Base-by-base conservation (phyloP, 1,139 yeast species). In the Blastobotrys arbuscula region DNA sequence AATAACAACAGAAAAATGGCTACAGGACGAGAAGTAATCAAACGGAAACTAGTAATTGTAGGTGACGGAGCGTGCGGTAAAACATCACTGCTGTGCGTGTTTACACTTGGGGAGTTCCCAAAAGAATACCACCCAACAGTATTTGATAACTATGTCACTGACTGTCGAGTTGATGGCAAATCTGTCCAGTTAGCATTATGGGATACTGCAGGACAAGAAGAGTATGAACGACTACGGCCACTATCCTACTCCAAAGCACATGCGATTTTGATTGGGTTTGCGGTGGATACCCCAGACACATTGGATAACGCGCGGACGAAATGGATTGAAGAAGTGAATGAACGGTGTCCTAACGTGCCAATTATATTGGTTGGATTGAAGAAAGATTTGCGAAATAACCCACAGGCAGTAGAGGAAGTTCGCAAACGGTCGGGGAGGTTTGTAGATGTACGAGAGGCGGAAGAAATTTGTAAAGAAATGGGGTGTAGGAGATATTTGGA, bases 121-220 rank as follows among this genome's bases (percentile, higher is more conserved):
- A 68, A 66, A 55, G 72, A 35, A 23, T 31, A 44, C 18, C 94
- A 86, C 56, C 97, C 97, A 2, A 90, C 97, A 0, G 97, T 90
- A 8, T 90, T 90, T 67, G 97, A 90, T 60, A 90, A 89, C 66
- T 89, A 90, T 65, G 96, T 88, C 23, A 87, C 96, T 2, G 95
- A 87, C 61, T 87, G 96, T 64, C 73, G 96, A 49, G 94, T 88
- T 28, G 96, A 88, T 62, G 96, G 96, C 13, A 88, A 88, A 58
- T 82, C 92, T 12, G 95, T 90, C 2, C 87, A 89, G 56, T 69
- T 90, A 52, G 94, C 96, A 1, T 69, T 90, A 35, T 90, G 97
- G 97, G 97, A 90, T 65, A 90, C 97, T 3, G 97, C 97, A 65
- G 97, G 97, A 4, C 97, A 89, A 68, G 97, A 89, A 71, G 97